Evolutionary conservation across 1,139 yeast genomes (phyloP), one percentile per base, ranked within the genome.

Genomic region (Hyphopichia buzzinii): DNA sequence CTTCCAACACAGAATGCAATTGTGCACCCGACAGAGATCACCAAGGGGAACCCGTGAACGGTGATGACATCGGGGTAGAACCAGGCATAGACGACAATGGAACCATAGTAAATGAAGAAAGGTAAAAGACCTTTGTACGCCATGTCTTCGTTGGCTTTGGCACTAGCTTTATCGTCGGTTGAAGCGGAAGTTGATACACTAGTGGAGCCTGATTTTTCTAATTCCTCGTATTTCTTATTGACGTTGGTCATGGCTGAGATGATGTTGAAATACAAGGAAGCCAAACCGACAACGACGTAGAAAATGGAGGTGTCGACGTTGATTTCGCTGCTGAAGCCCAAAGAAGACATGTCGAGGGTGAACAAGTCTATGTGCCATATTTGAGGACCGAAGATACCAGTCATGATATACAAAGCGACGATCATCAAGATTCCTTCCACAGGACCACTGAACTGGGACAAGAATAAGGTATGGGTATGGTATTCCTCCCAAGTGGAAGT

Each of bases 401-500:
- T 84, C 13, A 77, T 33, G 4, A 78, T 40, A 52, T 77, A 86
- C 14, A 80, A 63, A 0, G 51, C 59, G 28, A 78, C 59, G 35
- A 89, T 69, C 67, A 84, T 72, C 46, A 88, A 59, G 27, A 90
- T 86, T 4, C 97, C 97, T 61, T 90, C 97, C 2, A 90, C 97
- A 0, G 97, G 97, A 1, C 97, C 97, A 15, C 94, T 84, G 52
- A 88, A 84, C 43, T 77, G 79, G 30, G 94, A 81, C 38, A 90
- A 68, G 57, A 74, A 90, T 42, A 90, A 68, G 24, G 83, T 84
- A 49, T 89, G 95, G 1, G 97, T 90, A 53, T 89, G 94, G 57
- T 78, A 90, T 55, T 89, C 97, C 63, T 90, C 97, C 97, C 97
- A 90, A 0, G 97, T 90, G 32, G 95, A 83, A 39, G 87, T 62